phyloP scores from a whole-genome alignment of 345 rosid genomes.

The Noccaea caerulescens region DNA sequence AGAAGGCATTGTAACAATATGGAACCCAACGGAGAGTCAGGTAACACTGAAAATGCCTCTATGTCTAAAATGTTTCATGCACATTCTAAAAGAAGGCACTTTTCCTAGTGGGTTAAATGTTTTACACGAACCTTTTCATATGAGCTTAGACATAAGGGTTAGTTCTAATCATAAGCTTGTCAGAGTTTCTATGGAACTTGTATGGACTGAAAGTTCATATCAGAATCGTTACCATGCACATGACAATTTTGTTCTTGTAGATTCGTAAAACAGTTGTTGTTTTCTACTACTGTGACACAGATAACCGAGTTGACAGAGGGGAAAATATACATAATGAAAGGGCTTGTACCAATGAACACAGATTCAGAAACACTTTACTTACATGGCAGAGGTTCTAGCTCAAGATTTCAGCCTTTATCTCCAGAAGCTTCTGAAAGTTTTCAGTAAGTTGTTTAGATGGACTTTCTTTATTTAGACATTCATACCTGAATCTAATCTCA shows the following conservation, averaged over 20 bases:
- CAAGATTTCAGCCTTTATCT: conserved; percentile 69
- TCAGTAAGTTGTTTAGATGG: conserved; percentile 53
- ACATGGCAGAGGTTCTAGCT: conserved; percentile 76
- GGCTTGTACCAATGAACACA: conserved; percentile 67
- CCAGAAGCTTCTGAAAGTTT: conserved; percentile 51
- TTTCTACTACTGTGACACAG: conserved; percentile 52
- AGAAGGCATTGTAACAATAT: conserved; percentile 85
- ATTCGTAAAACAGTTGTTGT: conserved; percentile 21
- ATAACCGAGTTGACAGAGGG: conserved; percentile 75
- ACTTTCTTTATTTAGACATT: conserved; percentile 21
- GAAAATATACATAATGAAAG: conserved; percentile 67
- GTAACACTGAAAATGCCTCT: conserved; percentile 43
- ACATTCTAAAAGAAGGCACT: neutral
- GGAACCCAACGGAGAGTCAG: conserved; percentile 94
- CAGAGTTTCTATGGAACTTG: neutral
- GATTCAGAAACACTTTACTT: conserved; percentile 71
- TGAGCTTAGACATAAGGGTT: conserved; percentile 4
- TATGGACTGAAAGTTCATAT: conserved; percentile 4
- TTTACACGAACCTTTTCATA: conserved; percentile 14
- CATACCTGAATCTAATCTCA: conserved; percentile 28
- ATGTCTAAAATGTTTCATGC: conserved; percentile 8
- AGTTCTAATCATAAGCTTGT: neutral
- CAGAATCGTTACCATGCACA: conserved; percentile 14
- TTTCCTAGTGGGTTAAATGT: conserved; percentile 11
- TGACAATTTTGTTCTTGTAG: conserved; percentile 2